Conservation (phyloP, 768 basidiomycete genomes). For the Tremella yokohamensis region DNA sequence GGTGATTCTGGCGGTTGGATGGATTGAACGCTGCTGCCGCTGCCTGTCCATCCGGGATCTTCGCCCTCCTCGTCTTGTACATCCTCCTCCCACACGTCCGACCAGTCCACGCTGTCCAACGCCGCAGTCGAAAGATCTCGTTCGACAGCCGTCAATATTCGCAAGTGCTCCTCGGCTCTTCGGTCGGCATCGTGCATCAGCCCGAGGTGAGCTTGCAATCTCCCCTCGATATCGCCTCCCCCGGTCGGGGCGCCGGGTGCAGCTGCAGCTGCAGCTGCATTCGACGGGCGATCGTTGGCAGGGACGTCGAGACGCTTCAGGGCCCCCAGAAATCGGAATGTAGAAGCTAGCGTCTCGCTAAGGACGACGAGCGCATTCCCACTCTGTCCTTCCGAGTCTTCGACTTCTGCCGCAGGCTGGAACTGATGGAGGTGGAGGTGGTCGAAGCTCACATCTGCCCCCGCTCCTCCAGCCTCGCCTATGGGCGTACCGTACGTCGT, state of each 20-base stretch:
- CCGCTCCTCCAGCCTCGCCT: too few relatives aligned
- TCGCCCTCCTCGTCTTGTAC: too few relatives aligned
- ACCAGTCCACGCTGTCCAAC: too few relatives aligned
- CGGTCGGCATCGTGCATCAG: conserved; percentile 1
- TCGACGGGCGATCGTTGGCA: background rate
- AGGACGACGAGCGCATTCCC: background rate
- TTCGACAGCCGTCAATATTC: background rate
- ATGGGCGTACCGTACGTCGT: too few relatives aligned
- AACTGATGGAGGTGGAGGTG: too few relatives aligned
- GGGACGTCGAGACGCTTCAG: background rate
- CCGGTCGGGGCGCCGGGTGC: background rate
- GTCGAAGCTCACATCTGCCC: too few relatives aligned
- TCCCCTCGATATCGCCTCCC: background rate
- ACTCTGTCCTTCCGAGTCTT: too few relatives aligned
- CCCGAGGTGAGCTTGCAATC: background rate
- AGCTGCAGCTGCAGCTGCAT: background rate
- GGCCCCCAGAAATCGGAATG: background rate
- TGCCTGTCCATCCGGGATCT: too few relatives aligned
- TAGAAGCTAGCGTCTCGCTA: background rate
- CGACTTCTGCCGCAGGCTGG: too few relatives aligned
- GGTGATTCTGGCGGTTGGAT: too few relatives aligned
- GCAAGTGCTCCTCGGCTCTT: background rate
- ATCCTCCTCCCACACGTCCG: too few relatives aligned
- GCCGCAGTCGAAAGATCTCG: background rate
- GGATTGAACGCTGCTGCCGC: too few relatives aligned